Evolutionary conservation across 805 yeast genomes (phyloP), one percentile per base, ranked within the genome.

Genomic region (Saturnispora dispora): DNA sequence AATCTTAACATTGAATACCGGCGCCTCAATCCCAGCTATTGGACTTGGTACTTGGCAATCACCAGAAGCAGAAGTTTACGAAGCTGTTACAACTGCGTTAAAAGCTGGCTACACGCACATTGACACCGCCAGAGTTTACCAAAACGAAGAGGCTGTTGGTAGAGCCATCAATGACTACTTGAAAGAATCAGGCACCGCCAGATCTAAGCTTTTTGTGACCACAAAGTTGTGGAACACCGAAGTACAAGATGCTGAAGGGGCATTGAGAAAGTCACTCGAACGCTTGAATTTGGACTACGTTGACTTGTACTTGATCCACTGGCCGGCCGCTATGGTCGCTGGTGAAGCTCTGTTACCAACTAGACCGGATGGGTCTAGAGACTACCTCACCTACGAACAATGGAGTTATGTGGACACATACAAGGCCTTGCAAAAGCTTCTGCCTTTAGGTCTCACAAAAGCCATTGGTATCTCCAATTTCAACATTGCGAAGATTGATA

Each of bases 401-500:
- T 67, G 71, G 67, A 57, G 63, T 52, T 80, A 72, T 59, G 59
- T 77, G 53, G 76, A 82, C 57, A 81, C 88, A n/a, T 86, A 81
- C 81, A 79, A 75, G 58, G 70, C 69, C 35, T 66, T 87, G 78
- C 88, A 85, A 68, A 69, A 76, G 58, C 67, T 84, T 47, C 72
- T 78, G 46, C 68, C 68, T 28, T 63, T 76, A 25, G 83, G 80
- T 27, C 73, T 78, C 63, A 72, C 78, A 27, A 78, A 73, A 58
- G 78, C 89, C 23, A 77, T 88, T 63, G 96, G 96, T 58, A 85
- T 88, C 42, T 83, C 91, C 42, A 88, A 88, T 69, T 83, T 81
- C 65, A 76, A 85, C 7, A 66, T 76, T 25, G 71, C 71, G 51
- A 77, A 80, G 58, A 63, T 84, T 55, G 68, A 79, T 53, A 72